Evolutionary conservation across 352 stramenopile species (phyloP).

Genomic region (Vaucheria bursata): DNA sequence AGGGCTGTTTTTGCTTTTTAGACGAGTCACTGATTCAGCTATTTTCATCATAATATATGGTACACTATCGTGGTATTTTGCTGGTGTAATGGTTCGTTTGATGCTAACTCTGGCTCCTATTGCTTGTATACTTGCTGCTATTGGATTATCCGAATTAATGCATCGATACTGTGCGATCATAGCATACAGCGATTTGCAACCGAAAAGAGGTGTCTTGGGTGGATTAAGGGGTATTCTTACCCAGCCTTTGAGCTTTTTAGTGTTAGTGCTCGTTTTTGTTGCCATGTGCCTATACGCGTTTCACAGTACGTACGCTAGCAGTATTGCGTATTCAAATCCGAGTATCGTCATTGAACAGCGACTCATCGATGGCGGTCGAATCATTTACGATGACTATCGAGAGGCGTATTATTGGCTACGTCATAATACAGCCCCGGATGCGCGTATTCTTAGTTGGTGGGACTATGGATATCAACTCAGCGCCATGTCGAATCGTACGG

Average conservation of each 20-base stretch:
- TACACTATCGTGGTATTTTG: conserved; percentile 80
- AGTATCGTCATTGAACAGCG: conserved; percentile 79
- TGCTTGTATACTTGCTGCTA: conserved; percentile 74
- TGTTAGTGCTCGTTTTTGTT: conserved; percentile 50
- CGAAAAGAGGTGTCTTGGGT: not conserved
- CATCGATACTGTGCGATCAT: conserved; percentile 48
- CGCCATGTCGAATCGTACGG: conserved; percentile 69
- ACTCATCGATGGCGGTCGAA: conserved; percentile 60
- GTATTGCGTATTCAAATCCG: conserved; percentile 76
- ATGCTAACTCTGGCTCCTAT: conserved; percentile 81
- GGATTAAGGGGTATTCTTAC: conserved; percentile 10
- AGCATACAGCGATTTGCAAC: not conserved
- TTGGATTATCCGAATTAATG: conserved; percentile 63
- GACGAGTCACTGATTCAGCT: conserved; percentile 69
- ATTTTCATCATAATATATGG: conserved; percentile 84
- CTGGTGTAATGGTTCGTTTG: conserved; percentile 78
- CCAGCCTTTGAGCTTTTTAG: conserved; percentile 17
- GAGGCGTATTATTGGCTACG: conserved; percentile 77
- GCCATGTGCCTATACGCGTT: conserved; percentile 73
- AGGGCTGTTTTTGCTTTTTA: conserved; percentile 77
- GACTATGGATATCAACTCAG: conserved; percentile 85
- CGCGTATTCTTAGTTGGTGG: conserved; percentile 78
- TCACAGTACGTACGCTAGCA: conserved; percentile 75
- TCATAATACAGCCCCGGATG: conserved; percentile 74
- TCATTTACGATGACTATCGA: conserved; percentile 93